These are phyloP conservation scores for Coffea canephora DNA, from an alignment of 257 asterid genomes.

Conservation along the genomic window DNA sequence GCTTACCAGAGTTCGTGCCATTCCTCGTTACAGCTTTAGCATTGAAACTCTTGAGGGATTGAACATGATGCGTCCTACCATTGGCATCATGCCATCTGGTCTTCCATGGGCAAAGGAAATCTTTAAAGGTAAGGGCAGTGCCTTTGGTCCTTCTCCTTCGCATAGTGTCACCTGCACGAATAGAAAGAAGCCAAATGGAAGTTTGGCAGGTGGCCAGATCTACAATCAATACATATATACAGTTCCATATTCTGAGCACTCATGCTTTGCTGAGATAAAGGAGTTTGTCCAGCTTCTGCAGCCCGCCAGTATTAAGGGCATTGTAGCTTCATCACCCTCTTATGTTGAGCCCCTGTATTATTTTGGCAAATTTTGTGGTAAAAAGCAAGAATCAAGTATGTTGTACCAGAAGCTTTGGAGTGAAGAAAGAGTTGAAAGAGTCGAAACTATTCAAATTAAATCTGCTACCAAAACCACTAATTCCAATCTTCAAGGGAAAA, in stretches of 20 bases:
- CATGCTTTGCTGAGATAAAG: constrained; percentile 76
- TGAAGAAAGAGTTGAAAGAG: constrained; percentile 29
- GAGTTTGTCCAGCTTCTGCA: constrained; percentile 66
- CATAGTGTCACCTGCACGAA: constrained; percentile 14
- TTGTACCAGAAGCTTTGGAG: constrained; percentile 32
- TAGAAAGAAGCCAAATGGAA: constrained; percentile 25
- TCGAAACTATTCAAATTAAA: constrained; percentile 29
- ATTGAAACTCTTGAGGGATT: constrained; percentile 65
- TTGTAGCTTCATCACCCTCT: constrained; percentile 55
- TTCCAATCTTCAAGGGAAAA: constrained; percentile 28
- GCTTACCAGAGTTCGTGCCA: constrained; percentile 82
- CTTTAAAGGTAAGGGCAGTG: constrained; percentile 21
- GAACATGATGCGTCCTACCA: constrained; percentile 57
- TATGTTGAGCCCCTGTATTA: constrained; percentile 55
- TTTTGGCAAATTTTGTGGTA: constrained; percentile 57
- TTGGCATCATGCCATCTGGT: constrained; percentile 91
- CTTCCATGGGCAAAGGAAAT: constrained; percentile 63
- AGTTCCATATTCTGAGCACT: constrained; percentile 85
- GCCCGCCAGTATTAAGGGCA: constrained; percentile 65
- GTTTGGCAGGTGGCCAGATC: constrained; percentile 23
- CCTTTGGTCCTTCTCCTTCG: constrained; percentile 32
- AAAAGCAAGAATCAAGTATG: constrained; percentile 50
- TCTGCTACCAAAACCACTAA: constrained; percentile 20
- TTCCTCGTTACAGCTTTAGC: constrained; percentile 87
- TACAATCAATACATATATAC: constrained; percentile 46